Evolutionary conservation across 108 stramenopile genomes (phyloP), one percentile per base, ranked within the genome.

Genomic region (Cyclotella cryptica): DNA sequence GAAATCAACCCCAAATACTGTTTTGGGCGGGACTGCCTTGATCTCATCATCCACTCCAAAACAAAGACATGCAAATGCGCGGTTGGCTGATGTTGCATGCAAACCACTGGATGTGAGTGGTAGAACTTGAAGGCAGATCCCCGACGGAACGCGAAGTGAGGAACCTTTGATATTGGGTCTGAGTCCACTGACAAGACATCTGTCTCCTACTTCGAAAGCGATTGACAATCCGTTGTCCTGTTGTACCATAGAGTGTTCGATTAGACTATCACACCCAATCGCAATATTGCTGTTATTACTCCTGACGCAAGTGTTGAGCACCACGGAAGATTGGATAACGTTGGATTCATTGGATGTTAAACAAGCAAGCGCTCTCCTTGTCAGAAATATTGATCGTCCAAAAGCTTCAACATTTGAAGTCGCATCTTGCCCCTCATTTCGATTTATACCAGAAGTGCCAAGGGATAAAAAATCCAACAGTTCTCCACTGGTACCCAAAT

Each of bases 401-500:
- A 60, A 74, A 45, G 43, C 65, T 55, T 44, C 49, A 41, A 53
- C 60, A 1, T 47, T 46, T 47, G 61, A 61, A 3, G 6, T 26
- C 17, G 24, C 53, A 29, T 35, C 29, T 14, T 43, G 28, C 29
- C n/a, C 27, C 42, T 15, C 54, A 26, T 59, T 10, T 47, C 13
- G 14, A 28, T 6, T 35, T 21, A 39, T 26, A 14, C 24, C 60
- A 19, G 30, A 51, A 0, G 78, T 58, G 41, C 86, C 83, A 3
- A 54, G 41, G 11, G 83, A 77, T 17, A 88, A 40, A 55, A 90
- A 92, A 52, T 92, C 85, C 19, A 89, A 27, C 17, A 94, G 78
- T 80, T 94, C 93, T 30, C 71, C 42, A 7, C 87, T 92, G 17
- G 93, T 94, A 15, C 93, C 93, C 39, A 94, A 66, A 79, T 94